phyloP scores from a whole-genome alignment of 2,329 filamentous ascomycete species.

The Penicillium sp. region DNA sequence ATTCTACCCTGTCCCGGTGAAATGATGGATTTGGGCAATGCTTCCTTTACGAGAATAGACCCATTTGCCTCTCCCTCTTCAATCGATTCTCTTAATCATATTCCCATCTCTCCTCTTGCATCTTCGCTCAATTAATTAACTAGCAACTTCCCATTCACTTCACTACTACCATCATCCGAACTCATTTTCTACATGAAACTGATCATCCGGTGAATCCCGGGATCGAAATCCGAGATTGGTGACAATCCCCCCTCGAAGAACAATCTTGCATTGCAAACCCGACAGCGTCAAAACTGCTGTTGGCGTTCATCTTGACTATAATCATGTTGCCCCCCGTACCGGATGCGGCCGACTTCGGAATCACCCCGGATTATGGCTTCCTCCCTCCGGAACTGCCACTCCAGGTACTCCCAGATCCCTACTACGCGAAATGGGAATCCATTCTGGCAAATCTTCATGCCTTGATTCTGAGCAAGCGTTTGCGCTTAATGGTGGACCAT shows the following conservation, averaged over 20 bases:
- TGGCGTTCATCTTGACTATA: background rate
- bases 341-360: slow-evolving; percentile 68
- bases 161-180: too few species aligned
- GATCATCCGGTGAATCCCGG: background rate
- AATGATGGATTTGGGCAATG: background rate
- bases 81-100: too few species aligned
- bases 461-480: slow-evolving; percentile 76
- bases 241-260: background rate
- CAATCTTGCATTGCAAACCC: background rate
- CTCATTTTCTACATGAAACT: background rate
- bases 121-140: background rate
- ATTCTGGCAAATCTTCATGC: slow-evolving; percentile 81
- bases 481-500: slow-evolving; percentile 73
- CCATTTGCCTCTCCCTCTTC: background rate
- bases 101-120: background rate
- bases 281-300: background rate
- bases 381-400: slow-evolving; percentile 77
- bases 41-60: background rate
- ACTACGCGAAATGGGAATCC: slow-evolving; percentile 94
- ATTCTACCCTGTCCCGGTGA: slow-evolving; percentile 4
- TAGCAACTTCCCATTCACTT: background rate
- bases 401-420: slow-evolving; percentile 75
- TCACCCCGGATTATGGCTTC: slow-evolving; percentile 68
- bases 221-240: slow-evolving; percentile 1
- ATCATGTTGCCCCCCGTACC: slow-evolving; percentile 48